Percentiles rank a stretch among this genome's conserved stretches.
Conservation (phyloP, 768 basidiomycete genomes). For the Psilocybe cyanescens region DNA sequence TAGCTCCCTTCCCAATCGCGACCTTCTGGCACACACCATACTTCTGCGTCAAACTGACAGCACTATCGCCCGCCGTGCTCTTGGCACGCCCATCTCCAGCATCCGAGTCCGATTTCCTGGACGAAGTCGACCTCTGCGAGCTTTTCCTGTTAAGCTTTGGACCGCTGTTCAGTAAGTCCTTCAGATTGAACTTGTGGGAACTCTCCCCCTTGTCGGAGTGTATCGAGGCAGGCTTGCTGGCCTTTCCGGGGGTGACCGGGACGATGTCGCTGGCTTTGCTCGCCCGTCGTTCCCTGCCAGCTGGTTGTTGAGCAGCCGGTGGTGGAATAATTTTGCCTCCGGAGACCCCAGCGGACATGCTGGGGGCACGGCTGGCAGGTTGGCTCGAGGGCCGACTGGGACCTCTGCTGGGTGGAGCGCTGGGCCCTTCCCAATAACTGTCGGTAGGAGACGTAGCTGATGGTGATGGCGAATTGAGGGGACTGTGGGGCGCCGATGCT, state of each 20-base stretch:
- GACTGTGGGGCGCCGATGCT: conserved; percentile 23
- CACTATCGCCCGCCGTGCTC: conserved; percentile 48
- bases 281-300: conserved; percentile 29
- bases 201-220: conserved; percentile 56
- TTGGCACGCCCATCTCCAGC: conserved; percentile 36
- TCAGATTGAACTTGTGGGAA: conserved; percentile 81
- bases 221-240: conserved; percentile 46
- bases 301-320: conserved; percentile 16
- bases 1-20: conserved; percentile 98
- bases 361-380: conserved; percentile 49
- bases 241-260: conserved; percentile 25
- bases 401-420: conserved; percentile 62
- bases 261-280: conserved; percentile 29
- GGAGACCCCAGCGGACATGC: conserved; percentile 47
- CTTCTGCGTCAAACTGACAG: conserved; percentile 70
- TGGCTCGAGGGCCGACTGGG: conserved; percentile 63
- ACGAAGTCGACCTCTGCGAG: conserved; percentile 70
- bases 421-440: conserved; percentile 54
- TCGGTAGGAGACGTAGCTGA: conserved; percentile 55
- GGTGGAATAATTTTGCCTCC: conserved; percentile 34
- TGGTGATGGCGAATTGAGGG: conserved; percentile 40
- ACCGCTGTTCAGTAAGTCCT: conserved; percentile 71
- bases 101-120: conserved; percentile 72
- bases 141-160: conserved; percentile 75
- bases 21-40: conserved; percentile 97